Conservation (phyloP, 2,329 filamentous ascomycete species). For the Cercospora brassicicola region DNA sequence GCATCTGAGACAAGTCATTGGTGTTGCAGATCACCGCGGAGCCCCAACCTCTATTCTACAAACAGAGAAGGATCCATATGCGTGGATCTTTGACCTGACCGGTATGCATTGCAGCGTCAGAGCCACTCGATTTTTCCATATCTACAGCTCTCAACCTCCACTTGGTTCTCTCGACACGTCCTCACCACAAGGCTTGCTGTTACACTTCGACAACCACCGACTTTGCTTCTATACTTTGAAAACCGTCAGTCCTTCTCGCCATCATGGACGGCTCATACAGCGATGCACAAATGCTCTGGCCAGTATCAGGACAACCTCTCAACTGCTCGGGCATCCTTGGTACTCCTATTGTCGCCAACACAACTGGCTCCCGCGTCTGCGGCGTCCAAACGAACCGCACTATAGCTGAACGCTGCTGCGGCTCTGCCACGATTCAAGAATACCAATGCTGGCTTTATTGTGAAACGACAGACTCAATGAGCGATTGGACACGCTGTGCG, state of each 20-base stretch:
- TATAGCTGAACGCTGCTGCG: slow-evolving; percentile 6
- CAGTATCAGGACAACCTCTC: background rate
- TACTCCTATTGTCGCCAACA: slow-evolving; percentile 8
- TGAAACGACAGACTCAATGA: background rate
- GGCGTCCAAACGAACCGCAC: slow-evolving; percentile 5
- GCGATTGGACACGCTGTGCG: background rate
- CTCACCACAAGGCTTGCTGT: background rate
- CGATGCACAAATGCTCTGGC: slow-evolving; percentile 2
- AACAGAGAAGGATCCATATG: background rate
- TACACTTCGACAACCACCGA: background rate
- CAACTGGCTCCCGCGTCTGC: slow-evolving; percentile 4
- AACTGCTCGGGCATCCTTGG: slow-evolving; percentile 1
- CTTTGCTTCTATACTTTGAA: background rate
- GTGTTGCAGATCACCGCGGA: slow-evolving; percentile 3
- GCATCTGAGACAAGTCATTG: background rate
- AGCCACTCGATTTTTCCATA: background rate
- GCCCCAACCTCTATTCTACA: background rate
- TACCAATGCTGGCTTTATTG: slow-evolving; percentile 23
- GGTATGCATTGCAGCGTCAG: background rate
- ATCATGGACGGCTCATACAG: background rate
- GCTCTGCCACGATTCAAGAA: slow-evolving; percentile 5
- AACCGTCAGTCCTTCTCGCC: background rate
- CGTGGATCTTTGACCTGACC: background rate
- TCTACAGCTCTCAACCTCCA: background rate
- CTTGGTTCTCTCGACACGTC: background rate